Percentiles rank a stretch among this genome's conserved stretches.
phyloP scores from a whole-genome alignment of 1,139 yeast species.

The Debaryomycetaceae sp. region DNA sequence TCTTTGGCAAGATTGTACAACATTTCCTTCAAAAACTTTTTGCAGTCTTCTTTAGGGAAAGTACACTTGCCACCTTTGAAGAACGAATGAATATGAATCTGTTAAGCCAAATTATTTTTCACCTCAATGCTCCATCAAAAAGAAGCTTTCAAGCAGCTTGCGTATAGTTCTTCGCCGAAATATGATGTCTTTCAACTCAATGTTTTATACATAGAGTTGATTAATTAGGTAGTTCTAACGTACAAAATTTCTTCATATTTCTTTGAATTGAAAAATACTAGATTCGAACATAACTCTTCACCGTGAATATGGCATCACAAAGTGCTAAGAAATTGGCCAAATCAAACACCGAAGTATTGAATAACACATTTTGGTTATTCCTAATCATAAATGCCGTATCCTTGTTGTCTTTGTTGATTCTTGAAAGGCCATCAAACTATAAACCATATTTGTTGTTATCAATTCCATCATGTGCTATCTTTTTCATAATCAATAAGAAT shows the following conservation, averaged over 20 bases:
- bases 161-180: too few relatives aligned
- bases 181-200: too few relatives aligned
- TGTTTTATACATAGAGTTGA: too few relatives aligned
- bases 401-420: conserved; percentile 34
- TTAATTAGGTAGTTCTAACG: too few relatives aligned
- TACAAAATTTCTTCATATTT: too few relatives aligned
- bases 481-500: conserved; percentile 56
- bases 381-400: conserved; percentile 39
- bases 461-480: conserved; percentile 53
- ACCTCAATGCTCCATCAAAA: too few relatives aligned
- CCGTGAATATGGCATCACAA: conserved; percentile 35
- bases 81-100: background rate
- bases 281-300: too few relatives aligned
- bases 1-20: conserved; percentile 9
- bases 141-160: too few relatives aligned
- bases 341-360: conserved; percentile 51
- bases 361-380: conserved; percentile 51
- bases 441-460: conserved; percentile 54
- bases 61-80: background rate
- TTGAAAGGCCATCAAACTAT: conserved; percentile 53
- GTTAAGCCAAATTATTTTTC: too few relatives aligned
- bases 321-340: conserved; percentile 67
- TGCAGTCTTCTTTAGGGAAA: conserved; percentile 7
- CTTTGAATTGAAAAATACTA: too few relatives aligned
- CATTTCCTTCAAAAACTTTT: conserved; percentile 5